Evolutionary conservation across 2,329 filamentous ascomycete species (phyloP).

Genomic region (Colletotrichum lentis): DNA sequence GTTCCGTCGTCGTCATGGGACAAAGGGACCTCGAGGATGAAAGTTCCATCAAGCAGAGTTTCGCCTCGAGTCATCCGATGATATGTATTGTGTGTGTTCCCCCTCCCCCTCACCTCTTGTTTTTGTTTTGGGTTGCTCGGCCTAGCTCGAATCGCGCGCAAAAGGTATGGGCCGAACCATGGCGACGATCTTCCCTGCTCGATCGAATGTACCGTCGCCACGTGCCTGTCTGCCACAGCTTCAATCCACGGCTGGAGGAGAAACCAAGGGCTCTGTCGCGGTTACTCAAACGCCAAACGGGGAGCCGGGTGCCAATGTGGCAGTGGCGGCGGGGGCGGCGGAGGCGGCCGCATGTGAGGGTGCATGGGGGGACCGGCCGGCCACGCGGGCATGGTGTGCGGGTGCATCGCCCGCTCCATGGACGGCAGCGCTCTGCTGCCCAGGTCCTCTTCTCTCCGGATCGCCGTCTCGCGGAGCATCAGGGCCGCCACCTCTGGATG

Average conservation of each 20-base stretch:
- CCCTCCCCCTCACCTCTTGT: too few species aligned
- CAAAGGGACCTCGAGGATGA: neutral
- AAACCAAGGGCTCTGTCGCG: neutral
- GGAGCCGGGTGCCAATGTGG: constrained; percentile 28
- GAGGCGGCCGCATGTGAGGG: constrained; percentile 31
- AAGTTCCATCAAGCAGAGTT: constrained; percentile 22
- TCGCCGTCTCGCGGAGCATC: constrained; percentile 58
- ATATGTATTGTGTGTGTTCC: neutral
- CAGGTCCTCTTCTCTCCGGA: constrained; percentile 52
- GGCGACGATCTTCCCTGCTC: neutral
- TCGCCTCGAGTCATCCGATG: constrained; percentile 11
- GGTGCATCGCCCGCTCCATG: constrained; percentile 49
- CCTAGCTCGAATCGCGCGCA: neutral
- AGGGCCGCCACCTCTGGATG: constrained; percentile 57
- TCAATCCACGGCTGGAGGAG: neutral
- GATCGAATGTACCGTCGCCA: neutral
- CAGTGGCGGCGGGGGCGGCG: constrained; percentile 31
- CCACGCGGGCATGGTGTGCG: constrained; percentile 22
- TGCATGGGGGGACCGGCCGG: constrained; percentile 26
- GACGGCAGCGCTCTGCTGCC: constrained; percentile 51
- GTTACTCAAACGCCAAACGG: constrained; percentile 13
- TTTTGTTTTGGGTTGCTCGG: neutral
- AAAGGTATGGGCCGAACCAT: neutral
- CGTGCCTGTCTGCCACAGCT: neutral
- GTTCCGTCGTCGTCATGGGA: neutral